These are phyloP conservation scores for Immersiella caudata DNA, from an alignment of 495 filamentous ascomycete genomes.

Conservation along the genomic window DNA sequence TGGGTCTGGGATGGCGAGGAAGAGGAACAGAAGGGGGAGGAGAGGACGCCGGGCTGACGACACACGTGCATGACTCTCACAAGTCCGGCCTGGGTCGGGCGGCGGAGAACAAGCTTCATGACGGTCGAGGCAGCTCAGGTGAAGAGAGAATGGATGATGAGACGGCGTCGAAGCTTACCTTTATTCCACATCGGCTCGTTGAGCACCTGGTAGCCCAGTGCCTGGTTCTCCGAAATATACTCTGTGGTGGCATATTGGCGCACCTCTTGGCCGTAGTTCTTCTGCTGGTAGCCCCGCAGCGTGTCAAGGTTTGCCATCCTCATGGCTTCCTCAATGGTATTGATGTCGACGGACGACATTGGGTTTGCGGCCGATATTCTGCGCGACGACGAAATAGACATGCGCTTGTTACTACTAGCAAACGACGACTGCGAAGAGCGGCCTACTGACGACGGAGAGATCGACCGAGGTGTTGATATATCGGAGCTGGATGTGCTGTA, in stretches of 20 bases:
- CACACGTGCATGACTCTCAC: conserved; percentile 8
- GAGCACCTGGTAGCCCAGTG: conserved; percentile 58
- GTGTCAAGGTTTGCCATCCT: conserved; percentile 56
- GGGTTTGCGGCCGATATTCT: conserved; percentile 56
- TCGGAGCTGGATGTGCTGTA: conserved; percentile 49
- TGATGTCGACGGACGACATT: conserved; percentile 55
- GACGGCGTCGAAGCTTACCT: conserved; percentile 41
- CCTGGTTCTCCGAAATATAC: conserved; percentile 50
- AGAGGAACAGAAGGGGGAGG: not conserved
- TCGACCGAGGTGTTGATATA: conserved; percentile 57
- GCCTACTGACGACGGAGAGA: conserved; percentile 53
- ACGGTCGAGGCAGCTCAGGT: not conserved
- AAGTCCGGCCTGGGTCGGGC: not conserved
- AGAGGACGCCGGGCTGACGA: conserved; percentile 7
- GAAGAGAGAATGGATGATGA: conserved; percentile 4
- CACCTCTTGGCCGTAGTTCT: conserved; percentile 54
- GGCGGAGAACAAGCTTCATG: conserved; percentile 18
- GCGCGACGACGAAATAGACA: conserved; percentile 53
- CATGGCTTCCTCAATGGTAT: conserved; percentile 57
- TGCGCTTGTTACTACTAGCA: conserved; percentile 50
- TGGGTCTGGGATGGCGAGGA: not conserved
- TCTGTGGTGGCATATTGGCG: conserved; percentile 54
- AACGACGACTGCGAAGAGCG: conserved; percentile 57
- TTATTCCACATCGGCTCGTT: conserved; percentile 62
- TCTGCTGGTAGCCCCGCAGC: conserved; percentile 55